Percentiles rank a stretch among this genome's conserved stretches.
Evolutionary conservation across 768 basidiomycete genomes (phyloP).

Genomic region (Termitomyces sp.): DNA sequence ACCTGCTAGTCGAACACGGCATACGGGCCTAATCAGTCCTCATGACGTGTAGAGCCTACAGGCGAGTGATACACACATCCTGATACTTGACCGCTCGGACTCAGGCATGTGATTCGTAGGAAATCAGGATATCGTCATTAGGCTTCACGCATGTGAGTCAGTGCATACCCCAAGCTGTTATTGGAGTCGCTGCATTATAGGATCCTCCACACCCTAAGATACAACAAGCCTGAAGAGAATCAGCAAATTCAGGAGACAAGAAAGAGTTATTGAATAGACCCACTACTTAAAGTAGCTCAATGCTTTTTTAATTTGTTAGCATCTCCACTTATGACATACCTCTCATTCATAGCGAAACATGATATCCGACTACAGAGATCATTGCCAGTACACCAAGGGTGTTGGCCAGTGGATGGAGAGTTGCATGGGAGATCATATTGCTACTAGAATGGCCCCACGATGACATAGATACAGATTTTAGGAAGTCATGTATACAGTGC

Average conservation of each 20-base stretch:
- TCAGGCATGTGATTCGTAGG: too few species aligned
- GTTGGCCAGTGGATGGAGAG: slow-evolving; percentile 83
- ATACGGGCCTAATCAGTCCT: too few species aligned
- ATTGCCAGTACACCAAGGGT: too few species aligned
- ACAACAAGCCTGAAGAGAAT: background rate
- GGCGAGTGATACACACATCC: too few species aligned
- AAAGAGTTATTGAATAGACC: background rate
- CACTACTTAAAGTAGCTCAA: slow-evolving; percentile 1
- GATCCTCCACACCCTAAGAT: background rate
- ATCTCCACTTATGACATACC: slow-evolving; percentile 25
- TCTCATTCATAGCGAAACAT: slow-evolving; percentile 84
- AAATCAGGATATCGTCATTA: too few species aligned
- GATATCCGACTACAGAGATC: slow-evolving; percentile 83
- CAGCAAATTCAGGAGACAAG: background rate
- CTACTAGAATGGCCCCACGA: background rate
- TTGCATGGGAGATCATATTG: slow-evolving; percentile 79
- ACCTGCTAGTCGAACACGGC: too few species aligned
- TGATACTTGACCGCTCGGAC: too few species aligned
- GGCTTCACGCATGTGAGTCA: too few species aligned
- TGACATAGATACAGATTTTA: background rate
- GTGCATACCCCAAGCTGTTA: too few species aligned
- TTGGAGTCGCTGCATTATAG: background rate
- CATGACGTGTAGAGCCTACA: too few species aligned
- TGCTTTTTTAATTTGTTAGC: slow-evolving; percentile 16
- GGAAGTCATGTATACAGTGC: too few species aligned